These are phyloP conservation scores for Pyrenophora teres DNA, from an alignment of 2,329 filamentous ascomycete species.

Conservation along the genomic window DNA sequence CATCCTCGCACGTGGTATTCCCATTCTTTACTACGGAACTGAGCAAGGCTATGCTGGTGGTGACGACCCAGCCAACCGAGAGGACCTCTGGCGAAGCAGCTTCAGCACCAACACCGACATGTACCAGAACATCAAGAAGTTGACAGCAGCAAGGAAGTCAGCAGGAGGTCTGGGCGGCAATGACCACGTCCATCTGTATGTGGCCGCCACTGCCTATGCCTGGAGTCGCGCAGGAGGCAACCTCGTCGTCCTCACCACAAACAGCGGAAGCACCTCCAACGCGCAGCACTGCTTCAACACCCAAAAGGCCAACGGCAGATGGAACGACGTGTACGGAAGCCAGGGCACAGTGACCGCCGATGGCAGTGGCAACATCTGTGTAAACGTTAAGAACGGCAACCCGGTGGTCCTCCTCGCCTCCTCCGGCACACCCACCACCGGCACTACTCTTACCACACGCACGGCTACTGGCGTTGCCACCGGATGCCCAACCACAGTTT, in stretches of 20 bases:
- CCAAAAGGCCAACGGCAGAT: constrained; percentile 45
- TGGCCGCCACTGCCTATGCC: constrained; percentile 51
- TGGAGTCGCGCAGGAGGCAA: constrained; percentile 53
- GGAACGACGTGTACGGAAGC: constrained; percentile 50
- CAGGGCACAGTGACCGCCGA: constrained; percentile 47
- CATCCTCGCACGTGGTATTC: constrained; percentile 46
- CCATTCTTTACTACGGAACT: constrained; percentile 49
- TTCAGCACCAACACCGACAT: constrained; percentile 41
- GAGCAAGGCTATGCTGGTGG: constrained; percentile 47
- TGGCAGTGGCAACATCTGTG: constrained; percentile 50
- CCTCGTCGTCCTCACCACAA: constrained; percentile 54
- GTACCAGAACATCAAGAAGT: constrained; percentile 36
- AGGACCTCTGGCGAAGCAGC: constrained; percentile 47
- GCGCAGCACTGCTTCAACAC: constrained; percentile 52
- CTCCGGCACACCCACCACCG: constrained; percentile 16
- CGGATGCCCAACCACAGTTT: constrained; percentile 33
- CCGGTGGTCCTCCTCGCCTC: constrained; percentile 49
- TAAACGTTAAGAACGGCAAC: constrained; percentile 50
- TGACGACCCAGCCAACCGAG: constrained; percentile 48
- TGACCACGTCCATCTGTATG: constrained; percentile 54
- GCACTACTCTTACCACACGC: constrained; percentile 20
- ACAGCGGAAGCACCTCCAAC: constrained; percentile 48
- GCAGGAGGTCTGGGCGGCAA: constrained; percentile 52
- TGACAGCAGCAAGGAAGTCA: constrained; percentile 35
- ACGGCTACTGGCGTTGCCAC: constrained; percentile 15